Base-by-base conservation (phyloP, 2,329 filamentous ascomycete species). In the Diaporthe ilicicola region DNA sequence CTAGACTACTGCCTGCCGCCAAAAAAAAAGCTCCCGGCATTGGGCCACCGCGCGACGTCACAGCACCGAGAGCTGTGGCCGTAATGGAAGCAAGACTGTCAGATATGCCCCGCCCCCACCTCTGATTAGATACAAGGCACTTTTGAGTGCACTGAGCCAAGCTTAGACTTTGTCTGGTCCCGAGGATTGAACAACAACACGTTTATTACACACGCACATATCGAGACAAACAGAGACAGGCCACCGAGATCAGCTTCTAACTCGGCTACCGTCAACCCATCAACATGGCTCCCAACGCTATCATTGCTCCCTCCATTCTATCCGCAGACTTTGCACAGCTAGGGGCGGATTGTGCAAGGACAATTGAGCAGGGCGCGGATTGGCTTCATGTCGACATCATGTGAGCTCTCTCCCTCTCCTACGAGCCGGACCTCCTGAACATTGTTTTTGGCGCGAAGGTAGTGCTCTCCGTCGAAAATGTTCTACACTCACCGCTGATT, bases 331-430 rank as follows among this genome's bases (percentile, higher is more conserved):
- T 99, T 84, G 95, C 91, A 78, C 88, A 92, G 75, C 89, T 99
- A 70, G 95, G 95, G 77, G 89, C 90, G 78, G 95, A 94, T 81
- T 99, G 96, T 85, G 90, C 90, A 65, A 89, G 90, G 77, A 97
- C 95, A 72, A 98, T 99, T 78, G 87, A 88, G 65, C 90, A 95
- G 75, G 94, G 94, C 71, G 94, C 94, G 75, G 94, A 98, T 86
- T 97, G 94, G 93, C 89, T 97, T 76, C 94, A 98, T 83, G 92
- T 98, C 77, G 95, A 98, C 82, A 98, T 98, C 81, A 95, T 91
- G 90, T 90, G 83, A 74, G 83, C 76, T 27, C 48, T 17, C n/a
- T 27, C 34, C 24, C 54, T 62, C 48, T 50, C 46, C 53, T n/a
- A 10, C 24, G 27, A 32, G n/a, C 19, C 62, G 27, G 22, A 15